A percentile compares a stretch with the other conserved stretches of the same genome.
These are phyloP conservation scores for Aspergillus texensis DNA, from an alignment of 2,329 filamentous ascomycete species.

Conservation along the genomic window DNA sequence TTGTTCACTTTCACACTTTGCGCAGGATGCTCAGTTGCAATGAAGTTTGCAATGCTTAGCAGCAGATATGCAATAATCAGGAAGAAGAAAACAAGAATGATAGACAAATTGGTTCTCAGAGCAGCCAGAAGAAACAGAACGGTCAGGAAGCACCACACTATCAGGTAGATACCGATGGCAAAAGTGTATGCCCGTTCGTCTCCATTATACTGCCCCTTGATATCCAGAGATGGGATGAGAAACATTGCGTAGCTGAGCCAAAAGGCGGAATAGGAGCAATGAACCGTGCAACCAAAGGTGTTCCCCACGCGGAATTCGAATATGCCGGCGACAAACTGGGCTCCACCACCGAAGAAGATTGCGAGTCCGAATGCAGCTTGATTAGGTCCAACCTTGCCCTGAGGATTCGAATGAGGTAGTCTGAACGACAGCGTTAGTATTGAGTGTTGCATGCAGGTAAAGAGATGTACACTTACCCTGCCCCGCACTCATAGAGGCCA, in stretches of 20 bases:
- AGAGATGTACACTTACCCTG: slow-evolving; percentile 45
- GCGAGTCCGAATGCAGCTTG: slow-evolving; percentile 30
- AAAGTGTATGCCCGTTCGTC: slow-evolving; percentile 48
- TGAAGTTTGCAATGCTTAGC: slow-evolving; percentile 57
- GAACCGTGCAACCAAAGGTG: slow-evolving; percentile 64
- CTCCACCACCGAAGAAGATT: slow-evolving; percentile 32
- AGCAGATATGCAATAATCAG: slow-evolving; percentile 62
- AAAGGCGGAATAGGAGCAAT: slow-evolving; percentile 64
- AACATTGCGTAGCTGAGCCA: slow-evolving; percentile 65
- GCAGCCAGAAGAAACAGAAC: slow-evolving; percentile 59
- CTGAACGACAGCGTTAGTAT: slow-evolving; percentile 8
- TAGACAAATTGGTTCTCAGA: slow-evolving; percentile 61
- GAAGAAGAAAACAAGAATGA: slow-evolving; percentile 61
- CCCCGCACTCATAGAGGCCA: slow-evolving; percentile 50
- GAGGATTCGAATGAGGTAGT: slow-evolving; percentile 27
- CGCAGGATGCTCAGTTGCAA: slow-evolving; percentile 39
- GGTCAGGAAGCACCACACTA: slow-evolving; percentile 64
- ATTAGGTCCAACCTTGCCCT: slow-evolving; percentile 25
- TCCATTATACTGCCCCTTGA: slow-evolving; percentile 49
- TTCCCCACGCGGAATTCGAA: slow-evolving; percentile 59
- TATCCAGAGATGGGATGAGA: slow-evolving; percentile 55
- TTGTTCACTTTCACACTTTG: slow-evolving; percentile 51
- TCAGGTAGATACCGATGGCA: slow-evolving; percentile 60
- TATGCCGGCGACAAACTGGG: slow-evolving; percentile 30
- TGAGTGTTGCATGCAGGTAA: not conserved